phyloP scores from a whole-genome alignment of 2,329 filamentous ascomycete species.

The Xylariales sp. region DNA sequence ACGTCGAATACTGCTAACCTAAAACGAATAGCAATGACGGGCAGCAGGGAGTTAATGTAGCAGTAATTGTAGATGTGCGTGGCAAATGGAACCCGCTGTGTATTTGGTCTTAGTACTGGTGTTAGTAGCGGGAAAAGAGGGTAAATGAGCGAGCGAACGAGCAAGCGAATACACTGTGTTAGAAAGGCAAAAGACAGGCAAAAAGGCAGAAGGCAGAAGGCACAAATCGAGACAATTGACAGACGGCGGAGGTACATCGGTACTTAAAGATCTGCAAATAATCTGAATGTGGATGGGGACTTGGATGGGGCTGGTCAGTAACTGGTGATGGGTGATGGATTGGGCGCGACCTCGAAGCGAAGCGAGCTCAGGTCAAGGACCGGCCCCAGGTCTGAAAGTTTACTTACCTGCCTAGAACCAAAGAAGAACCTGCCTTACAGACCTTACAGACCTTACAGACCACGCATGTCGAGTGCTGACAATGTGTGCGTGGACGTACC shows the following conservation, averaged over 20 bases:
- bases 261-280: constrained; percentile 39
- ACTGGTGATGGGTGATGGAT: constrained; percentile 34
- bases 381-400: constrained; percentile 5
- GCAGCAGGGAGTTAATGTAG: constrained; percentile 1
- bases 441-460: constrained; percentile 25
- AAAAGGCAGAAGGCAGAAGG: no score
- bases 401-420: neutral
- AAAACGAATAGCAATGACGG: constrained; percentile 23
- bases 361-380: constrained; percentile 6
- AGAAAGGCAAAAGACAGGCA: neutral
- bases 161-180: constrained; percentile 18
- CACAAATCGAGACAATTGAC: constrained; percentile 13
- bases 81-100: constrained; percentile 22
- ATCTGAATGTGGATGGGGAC: constrained; percentile 33
- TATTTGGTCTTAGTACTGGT: neutral
- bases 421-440: constrained; percentile 15
- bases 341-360: constrained; percentile 34
- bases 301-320: no score
- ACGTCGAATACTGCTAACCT: neutral
- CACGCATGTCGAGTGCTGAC: constrained; percentile 24
- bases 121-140: constrained; percentile 10
- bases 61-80: constrained; percentile 29
- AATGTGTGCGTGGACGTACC: constrained; percentile 13
- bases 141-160: constrained; percentile 1
- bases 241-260: constrained; percentile 28